Percentiles rank a stretch among this genome's conserved stretches.
Evolutionary conservation across 2,329 filamentous ascomycete genomes (phyloP).

Genomic region (Phaeosphaeria sp.): DNA sequence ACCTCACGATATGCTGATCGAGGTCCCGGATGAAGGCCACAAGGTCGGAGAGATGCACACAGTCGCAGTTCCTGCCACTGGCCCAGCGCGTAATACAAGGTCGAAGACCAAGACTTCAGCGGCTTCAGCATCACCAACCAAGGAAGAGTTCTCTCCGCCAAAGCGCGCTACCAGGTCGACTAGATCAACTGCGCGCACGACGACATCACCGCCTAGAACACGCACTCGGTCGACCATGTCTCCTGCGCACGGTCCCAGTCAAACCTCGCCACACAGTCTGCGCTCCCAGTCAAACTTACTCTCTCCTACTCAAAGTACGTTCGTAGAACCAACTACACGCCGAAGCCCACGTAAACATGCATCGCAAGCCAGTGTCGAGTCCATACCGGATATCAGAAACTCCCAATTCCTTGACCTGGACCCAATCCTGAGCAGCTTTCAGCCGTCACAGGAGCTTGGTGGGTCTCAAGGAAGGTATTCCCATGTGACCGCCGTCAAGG

Average conservation of each 20-base stretch:
- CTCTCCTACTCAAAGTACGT: slow-evolving; percentile 23
- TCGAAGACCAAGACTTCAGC: slow-evolving; percentile 37
- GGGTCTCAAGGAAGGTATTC: slow-evolving; percentile 30
- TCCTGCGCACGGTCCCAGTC: slow-evolving; percentile 19
- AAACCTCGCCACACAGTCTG: slow-evolving; percentile 36
- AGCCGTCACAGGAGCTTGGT: slow-evolving; percentile 33
- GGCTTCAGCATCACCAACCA: slow-evolving; percentile 25
- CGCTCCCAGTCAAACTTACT: slow-evolving; percentile 36
- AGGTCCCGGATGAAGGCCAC: slow-evolving; percentile 26
- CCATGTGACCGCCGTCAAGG: slow-evolving; percentile 34
- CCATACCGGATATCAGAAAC: slow-evolving; percentile 9
- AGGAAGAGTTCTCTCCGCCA: slow-evolving; percentile 16
- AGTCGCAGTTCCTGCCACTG: slow-evolving; percentile 29
- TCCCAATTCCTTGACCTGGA: slow-evolving; percentile 17
- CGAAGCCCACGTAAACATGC: slow-evolving; percentile 20
- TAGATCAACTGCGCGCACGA: slow-evolving; percentile 18
- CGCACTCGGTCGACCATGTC: slow-evolving; percentile 27
- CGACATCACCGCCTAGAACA: slow-evolving; percentile 25
- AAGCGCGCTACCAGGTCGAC: slow-evolving; percentile 25
- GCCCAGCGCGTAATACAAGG: slow-evolving; percentile 39
- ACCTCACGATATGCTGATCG: slow-evolving; percentile 20
- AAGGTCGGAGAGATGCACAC: slow-evolving; percentile 27
- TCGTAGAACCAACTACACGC: slow-evolving; percentile 1
- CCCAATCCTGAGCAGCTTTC: slow-evolving; percentile 21
- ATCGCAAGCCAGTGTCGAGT: slow-evolving; percentile 15